phyloP scores from a whole-genome alignment of 2,329 filamentous ascomycete species.

The Sordariomycetes sp. region DNA sequence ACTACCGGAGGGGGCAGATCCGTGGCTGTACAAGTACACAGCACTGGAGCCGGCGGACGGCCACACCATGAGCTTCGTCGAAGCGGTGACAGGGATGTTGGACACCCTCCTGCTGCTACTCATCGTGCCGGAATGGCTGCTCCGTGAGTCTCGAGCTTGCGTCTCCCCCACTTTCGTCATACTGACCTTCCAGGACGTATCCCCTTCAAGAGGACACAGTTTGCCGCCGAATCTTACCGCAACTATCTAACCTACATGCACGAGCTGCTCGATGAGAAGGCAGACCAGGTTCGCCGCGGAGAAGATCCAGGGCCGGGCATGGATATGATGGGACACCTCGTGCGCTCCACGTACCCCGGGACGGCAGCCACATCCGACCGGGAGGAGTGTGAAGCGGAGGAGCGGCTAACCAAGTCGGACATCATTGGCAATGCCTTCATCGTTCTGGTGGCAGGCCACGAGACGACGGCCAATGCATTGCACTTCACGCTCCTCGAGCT shows the following conservation, averaged over 20 bases:
- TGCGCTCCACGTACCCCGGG: slow-evolving; percentile 27
- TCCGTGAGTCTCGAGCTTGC: slow-evolving; percentile 27
- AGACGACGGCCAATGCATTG: slow-evolving; percentile 67
- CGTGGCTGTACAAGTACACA: slow-evolving; percentile 36
- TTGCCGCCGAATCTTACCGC: slow-evolving; percentile 40
- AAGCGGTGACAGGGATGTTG: slow-evolving; percentile 49
- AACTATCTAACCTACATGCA: slow-evolving; percentile 63
- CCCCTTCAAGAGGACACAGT: slow-evolving; percentile 39
- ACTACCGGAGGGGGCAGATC: slow-evolving; percentile 28
- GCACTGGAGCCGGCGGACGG: slow-evolving; percentile 34
- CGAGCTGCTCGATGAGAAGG: slow-evolving; percentile 55
- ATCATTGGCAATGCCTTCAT: slow-evolving; percentile 64
- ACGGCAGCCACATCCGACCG: neutral
- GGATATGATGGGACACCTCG: slow-evolving; percentile 42
- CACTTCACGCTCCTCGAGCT: slow-evolving; percentile 62
- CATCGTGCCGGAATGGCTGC: slow-evolving; percentile 44
- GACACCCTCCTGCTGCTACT: slow-evolving; percentile 54
- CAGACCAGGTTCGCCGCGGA: slow-evolving; percentile 24
- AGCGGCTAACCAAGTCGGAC: slow-evolving; percentile 46
- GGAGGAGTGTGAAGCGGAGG: neutral
- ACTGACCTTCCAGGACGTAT: slow-evolving; percentile 21
- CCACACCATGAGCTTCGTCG: slow-evolving; percentile 54
- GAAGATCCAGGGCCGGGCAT: slow-evolving; percentile 31
- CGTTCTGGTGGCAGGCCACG: slow-evolving; percentile 64
- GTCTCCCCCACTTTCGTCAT: neutral